These are phyloP conservation scores for Diplodia mutila DNA, from an alignment of 2,329 filamentous ascomycete species.

Conservation along the genomic window DNA sequence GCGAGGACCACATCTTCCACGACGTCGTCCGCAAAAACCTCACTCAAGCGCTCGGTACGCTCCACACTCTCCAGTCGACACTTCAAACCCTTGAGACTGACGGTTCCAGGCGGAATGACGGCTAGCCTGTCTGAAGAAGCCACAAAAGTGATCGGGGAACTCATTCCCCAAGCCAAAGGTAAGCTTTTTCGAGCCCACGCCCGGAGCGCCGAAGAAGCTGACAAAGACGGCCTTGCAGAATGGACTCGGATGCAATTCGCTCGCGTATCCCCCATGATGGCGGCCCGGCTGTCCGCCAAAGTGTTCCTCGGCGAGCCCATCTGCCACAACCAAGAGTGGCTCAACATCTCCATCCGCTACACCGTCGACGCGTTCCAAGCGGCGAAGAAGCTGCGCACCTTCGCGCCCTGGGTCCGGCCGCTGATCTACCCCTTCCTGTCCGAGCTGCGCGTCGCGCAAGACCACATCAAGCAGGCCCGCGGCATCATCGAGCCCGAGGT, in stretches of 20 bases:
- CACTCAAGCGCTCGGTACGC: not conserved
- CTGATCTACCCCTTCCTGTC: conserved; percentile 42
- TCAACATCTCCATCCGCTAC: conserved; percentile 40
- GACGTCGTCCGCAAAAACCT: conserved; percentile 6
- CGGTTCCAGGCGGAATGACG: not conserved
- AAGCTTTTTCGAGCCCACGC: not conserved
- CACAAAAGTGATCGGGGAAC: not conserved
- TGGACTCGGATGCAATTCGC: conserved; percentile 34
- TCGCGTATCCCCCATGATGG: conserved; percentile 44
- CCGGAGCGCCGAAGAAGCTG: not conserved
- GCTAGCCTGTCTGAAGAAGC: not conserved
- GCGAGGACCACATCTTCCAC: not conserved
- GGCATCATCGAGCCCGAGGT: conserved; percentile 43
- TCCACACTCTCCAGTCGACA: too few relatives aligned
- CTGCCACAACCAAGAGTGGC: conserved; percentile 46
- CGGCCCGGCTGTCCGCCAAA: conserved; percentile 34
- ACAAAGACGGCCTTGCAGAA: conserved; percentile 4
- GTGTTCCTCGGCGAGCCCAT: conserved; percentile 47
- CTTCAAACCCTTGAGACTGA: not conserved
- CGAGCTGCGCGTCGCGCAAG: conserved; percentile 31
- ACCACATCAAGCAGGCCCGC: conserved; percentile 38
- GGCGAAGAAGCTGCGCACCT: conserved; percentile 39
- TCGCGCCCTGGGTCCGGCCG: conserved; percentile 41
- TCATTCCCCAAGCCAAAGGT: not conserved
- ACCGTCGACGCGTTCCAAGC: conserved; percentile 41